Evolutionary conservation across 208 protist genomes (phyloP).

Genomic region (Trypanosoma cruzi): DNA sequence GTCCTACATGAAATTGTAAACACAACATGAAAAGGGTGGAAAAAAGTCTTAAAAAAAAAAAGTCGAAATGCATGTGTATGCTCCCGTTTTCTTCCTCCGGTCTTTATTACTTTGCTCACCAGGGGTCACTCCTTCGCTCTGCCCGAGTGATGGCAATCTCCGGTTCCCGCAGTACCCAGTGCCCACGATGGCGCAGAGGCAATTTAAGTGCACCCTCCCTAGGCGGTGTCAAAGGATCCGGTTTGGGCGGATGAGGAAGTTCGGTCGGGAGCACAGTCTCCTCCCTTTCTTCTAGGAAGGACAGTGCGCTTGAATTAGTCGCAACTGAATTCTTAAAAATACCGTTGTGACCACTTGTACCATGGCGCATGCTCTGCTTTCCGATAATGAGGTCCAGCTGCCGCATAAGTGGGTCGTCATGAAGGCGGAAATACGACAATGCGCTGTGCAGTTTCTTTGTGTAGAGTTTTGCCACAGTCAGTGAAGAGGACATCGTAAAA

Average conservation of each 20-base stretch:
- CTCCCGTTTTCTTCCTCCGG: background rate
- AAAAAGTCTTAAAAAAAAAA: background rate
- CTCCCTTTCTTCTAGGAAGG: conserved; percentile 46
- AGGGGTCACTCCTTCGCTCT: conserved; percentile 80
- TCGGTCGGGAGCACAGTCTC: conserved; percentile 74
- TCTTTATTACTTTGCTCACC: conserved; percentile 34
- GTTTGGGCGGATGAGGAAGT: conserved; percentile 71
- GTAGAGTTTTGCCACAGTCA: conserved; percentile 73
- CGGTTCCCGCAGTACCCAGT: conserved; percentile 89
- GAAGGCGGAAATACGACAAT: conserved; percentile 75
- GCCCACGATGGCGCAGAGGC: conserved; percentile 61
- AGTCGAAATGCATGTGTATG: background rate
- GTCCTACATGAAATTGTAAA: background rate
- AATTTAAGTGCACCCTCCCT: conserved; percentile 58
- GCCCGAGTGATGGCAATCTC: conserved; percentile 85
- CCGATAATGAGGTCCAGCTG: conserved; percentile 82
- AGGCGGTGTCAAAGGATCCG: conserved; percentile 43
- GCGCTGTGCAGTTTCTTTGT: conserved; percentile 65
- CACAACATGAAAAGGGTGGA: background rate
- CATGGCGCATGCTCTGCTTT: conserved; percentile 58
- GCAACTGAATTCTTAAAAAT: conserved; percentile 19
- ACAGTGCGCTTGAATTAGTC: background rate
- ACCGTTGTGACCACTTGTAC: conserved; percentile 8
- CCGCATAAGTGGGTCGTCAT: conserved; percentile 81
- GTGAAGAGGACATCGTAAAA: conserved; percentile 80